These are phyloP conservation scores for Ichthyophthirius multifiliis DNA, from an alignment of 169 alveolate species.

Conservation along the genomic window DNA sequence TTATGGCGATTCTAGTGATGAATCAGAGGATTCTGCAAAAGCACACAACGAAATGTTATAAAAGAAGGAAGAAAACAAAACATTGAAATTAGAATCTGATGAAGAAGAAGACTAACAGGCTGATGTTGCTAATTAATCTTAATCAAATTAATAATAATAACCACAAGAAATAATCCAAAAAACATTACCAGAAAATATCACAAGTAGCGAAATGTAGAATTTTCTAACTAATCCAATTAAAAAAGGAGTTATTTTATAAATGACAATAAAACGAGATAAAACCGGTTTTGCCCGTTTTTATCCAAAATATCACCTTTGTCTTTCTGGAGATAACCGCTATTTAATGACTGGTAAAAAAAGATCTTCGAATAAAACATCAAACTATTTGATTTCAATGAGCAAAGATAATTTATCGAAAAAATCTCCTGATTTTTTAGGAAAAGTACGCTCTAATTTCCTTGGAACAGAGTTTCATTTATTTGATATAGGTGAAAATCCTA, in stretches of 20 bases:
- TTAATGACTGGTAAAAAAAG: slow-evolving; percentile 74
- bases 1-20: background rate
- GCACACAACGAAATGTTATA: background rate
- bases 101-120: background rate
- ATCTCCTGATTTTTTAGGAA: slow-evolving; percentile 66
- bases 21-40: background rate
- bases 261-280: slow-evolving; percentile 58
- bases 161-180: background rate
- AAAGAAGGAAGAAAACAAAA: background rate
- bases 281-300: slow-evolving; percentile 58
- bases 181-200: background rate
- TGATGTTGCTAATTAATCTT: too few species aligned
- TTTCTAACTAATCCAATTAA: slow-evolving; percentile 36
- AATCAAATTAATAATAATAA: background rate
- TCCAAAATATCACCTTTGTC: slow-evolving; percentile 66
- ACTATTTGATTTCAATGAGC: slow-evolving; percentile 62
- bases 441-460: slow-evolving; percentile 71
- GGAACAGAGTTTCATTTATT: slow-evolving; percentile 72
- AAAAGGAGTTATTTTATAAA: slow-evolving; percentile 28
- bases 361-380: slow-evolving; percentile 59
- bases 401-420: slow-evolving; percentile 51
- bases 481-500: slow-evolving; percentile 76
- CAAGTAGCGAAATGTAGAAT: slow-evolving; percentile 23
- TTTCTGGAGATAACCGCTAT: slow-evolving; percentile 63
- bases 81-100: background rate